phyloP scores from a whole-genome alignment of 768 basidiomycete species.

The Xanthoconium stramineum region DNA sequence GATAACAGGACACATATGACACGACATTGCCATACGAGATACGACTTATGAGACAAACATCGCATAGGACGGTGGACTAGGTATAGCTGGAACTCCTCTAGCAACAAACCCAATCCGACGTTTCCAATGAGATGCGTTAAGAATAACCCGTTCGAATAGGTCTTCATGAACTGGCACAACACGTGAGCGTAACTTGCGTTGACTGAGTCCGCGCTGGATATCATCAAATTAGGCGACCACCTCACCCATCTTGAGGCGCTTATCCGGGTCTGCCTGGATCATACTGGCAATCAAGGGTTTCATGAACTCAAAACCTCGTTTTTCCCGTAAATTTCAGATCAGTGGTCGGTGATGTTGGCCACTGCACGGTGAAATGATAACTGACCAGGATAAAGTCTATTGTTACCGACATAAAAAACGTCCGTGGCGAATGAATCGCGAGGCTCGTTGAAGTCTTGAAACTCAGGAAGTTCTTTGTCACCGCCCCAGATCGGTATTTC shows the following conservation, averaged over 20 bases:
- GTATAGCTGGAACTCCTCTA: conserved; percentile 15
- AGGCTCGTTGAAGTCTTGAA: background rate
- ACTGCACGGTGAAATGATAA: too few species aligned
- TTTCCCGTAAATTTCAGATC: background rate
- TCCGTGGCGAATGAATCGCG: background rate
- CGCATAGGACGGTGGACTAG: background rate
- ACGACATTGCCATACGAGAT: background rate
- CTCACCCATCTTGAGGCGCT: background rate
- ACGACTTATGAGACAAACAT: too few species aligned
- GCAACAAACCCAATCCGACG: conserved; percentile 17
- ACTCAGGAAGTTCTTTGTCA: background rate
- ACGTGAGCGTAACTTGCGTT: background rate
- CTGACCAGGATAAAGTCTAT: background rate
- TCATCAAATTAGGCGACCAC: background rate
- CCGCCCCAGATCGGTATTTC: background rate
- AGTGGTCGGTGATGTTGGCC: background rate
- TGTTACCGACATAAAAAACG: background rate
- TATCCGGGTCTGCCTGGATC: background rate
- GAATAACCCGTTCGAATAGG: conserved; percentile 9
- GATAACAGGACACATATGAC: background rate
- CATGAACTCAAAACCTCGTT: background rate
- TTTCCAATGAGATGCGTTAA: conserved; percentile 26
- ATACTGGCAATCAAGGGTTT: background rate
- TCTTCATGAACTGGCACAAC: conserved; percentile 5
- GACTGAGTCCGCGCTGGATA: background rate